Conservation (phyloP, 345 rosid species). For the Punica granatum region DNA sequence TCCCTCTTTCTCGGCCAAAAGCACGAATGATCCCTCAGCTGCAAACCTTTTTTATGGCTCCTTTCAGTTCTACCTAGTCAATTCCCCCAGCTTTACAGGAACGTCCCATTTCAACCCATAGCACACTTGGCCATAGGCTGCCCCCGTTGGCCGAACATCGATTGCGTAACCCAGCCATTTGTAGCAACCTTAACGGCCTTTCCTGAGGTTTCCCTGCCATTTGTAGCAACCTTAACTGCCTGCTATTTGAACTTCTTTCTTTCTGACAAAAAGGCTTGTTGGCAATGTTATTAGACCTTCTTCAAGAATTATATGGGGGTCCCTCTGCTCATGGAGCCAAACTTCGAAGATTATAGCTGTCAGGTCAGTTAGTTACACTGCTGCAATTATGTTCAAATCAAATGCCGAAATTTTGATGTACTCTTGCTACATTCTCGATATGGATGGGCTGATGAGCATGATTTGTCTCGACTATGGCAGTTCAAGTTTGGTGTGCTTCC, state of each 20-base stretch:
- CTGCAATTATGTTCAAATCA: not conserved
- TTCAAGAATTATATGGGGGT: constrained; percentile 83
- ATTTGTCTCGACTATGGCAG: constrained; percentile 24
- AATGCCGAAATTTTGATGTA: not conserved
- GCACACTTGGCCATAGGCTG: too few relatives aligned
- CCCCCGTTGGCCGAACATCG: not conserved
- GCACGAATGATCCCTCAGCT: too few relatives aligned
- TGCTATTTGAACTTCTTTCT: not conserved
- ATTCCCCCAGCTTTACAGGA: too few relatives aligned
- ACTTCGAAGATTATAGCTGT: constrained; percentile 80
- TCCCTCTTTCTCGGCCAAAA: too few relatives aligned
- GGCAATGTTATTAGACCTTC: constrained; percentile 38
- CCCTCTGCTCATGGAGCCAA: constrained; percentile 82
- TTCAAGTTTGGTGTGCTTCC: constrained; percentile 77
- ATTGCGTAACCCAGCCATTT: not conserved
- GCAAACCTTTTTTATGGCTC: too few relatives aligned
- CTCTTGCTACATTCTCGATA: not conserved
- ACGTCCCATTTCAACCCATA: too few relatives aligned
- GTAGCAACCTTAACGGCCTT: not conserved
- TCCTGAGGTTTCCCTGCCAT: not conserved
- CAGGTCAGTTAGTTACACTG: constrained; percentile 38
- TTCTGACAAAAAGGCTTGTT: not conserved
- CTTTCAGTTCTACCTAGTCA: too few relatives aligned
- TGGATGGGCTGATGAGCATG: not conserved
- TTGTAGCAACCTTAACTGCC: not conserved